Percentiles rank a stretch among this genome's conserved stretches.
Evolutionary conservation across 306 rosid genomes (phyloP).

Genomic region (Fragaria iinumae): DNA sequence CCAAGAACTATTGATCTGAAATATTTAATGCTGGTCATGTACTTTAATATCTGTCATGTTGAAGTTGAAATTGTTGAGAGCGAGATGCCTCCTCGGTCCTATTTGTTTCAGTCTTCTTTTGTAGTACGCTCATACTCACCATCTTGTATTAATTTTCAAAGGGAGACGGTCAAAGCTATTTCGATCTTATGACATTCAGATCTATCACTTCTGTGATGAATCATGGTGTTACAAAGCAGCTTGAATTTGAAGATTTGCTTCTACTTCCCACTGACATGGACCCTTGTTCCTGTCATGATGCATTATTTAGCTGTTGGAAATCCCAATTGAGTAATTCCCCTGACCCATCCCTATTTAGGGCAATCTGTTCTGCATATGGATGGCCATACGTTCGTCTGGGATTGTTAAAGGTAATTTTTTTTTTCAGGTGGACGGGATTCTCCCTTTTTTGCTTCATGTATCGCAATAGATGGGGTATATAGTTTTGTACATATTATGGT

Average conservation of each 20-base stretch:
- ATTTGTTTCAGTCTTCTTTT: conserved; percentile 15
- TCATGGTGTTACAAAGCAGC: conserved; percentile 68
- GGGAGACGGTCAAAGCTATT: conserved; percentile 49
- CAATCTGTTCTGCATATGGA: conserved; percentile 83
- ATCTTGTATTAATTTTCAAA: conserved; percentile 35
- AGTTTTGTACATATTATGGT: background rate
- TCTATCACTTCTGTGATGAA: conserved; percentile 70
- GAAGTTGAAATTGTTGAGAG: conserved; percentile 3
- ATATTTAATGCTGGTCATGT: too few species aligned
- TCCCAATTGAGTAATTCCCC: conserved; percentile 48
- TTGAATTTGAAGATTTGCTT: conserved; percentile 74
- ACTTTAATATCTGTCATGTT: background rate
- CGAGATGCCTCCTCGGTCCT: background rate
- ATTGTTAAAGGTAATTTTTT: conserved; percentile 63
- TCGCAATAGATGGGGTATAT: background rate
- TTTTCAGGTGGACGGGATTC: conserved; percentile 1
- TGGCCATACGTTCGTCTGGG: conserved; percentile 87
- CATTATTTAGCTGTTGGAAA: conserved; percentile 62
- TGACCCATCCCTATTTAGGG: conserved; percentile 69
- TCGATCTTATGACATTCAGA: conserved; percentile 72
- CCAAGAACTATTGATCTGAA: background rate
- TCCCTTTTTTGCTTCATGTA: conserved; percentile 19
- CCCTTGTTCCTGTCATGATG: conserved; percentile 62
- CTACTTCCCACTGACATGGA: conserved; percentile 68
- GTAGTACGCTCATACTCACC: conserved; percentile 25